Conservation (phyloP, 306 rosid species). For the Acacia acuminata region DNA sequence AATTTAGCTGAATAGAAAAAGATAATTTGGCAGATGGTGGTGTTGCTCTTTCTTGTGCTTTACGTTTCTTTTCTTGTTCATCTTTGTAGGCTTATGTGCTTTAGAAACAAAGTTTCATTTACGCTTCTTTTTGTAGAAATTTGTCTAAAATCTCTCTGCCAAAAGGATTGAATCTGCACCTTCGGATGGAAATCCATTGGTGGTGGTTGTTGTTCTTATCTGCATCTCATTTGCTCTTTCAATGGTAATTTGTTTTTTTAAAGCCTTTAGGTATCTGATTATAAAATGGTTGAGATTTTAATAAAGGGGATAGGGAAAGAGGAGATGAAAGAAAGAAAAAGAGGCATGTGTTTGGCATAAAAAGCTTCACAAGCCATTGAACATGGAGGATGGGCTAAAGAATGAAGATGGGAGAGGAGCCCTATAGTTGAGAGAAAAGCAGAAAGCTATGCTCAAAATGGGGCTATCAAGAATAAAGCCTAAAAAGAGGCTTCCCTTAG, state of each 20-base stretch:
- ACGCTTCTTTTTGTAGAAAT: conserved; percentile 46
- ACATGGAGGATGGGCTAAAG: conserved; percentile 40
- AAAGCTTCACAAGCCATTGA: conserved; percentile 42
- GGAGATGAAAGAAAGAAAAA: conserved; percentile 46
- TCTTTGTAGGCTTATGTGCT: conserved; percentile 55
- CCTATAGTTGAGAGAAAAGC: conserved; percentile 28
- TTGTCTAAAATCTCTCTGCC: conserved; percentile 48
- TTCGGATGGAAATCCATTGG: conserved; percentile 44
- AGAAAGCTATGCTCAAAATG: conserved; percentile 43
- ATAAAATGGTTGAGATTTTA: conserved; percentile 50
- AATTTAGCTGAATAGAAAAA: conserved; percentile 32
- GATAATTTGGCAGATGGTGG: conserved; percentile 9
- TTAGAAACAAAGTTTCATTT: conserved; percentile 59
- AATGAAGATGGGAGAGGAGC: conserved; percentile 43
- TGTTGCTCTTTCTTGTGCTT: conserved; percentile 47
- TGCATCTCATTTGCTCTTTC: conserved; percentile 38
- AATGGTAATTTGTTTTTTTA: conserved; percentile 34
- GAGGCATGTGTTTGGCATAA: conserved; percentile 48
- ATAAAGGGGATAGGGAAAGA: conserved; percentile 43
- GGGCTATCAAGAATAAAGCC: conserved; percentile 59
- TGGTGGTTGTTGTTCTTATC: conserved; percentile 30
- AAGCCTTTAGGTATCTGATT: conserved; percentile 34
- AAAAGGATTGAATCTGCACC: conserved; percentile 45
- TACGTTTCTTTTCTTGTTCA: conserved; percentile 40
- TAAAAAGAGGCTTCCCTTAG: conserved; percentile 36